Evolutionary conservation across 208 protist species (phyloP).

Genomic region (Acanthamoeba lenticulata): DNA sequence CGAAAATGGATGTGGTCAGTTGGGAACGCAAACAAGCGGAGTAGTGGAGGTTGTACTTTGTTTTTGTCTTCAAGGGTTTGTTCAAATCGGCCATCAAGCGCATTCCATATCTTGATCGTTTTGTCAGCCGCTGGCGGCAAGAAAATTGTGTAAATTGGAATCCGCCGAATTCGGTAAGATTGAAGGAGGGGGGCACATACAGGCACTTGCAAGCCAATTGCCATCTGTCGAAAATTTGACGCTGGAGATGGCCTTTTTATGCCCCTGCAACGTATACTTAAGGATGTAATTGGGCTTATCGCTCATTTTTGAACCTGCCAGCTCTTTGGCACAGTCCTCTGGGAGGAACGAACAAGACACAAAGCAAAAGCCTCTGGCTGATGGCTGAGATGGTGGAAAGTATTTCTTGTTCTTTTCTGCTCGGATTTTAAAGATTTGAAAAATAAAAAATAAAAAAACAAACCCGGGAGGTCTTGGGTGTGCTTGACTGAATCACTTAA

Average conservation of each 20-base stretch:
- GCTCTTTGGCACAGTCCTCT: no score
- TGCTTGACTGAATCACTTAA: no score
- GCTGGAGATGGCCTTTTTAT: slow-evolving; percentile 82
- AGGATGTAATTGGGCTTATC: slow-evolving; percentile 71
- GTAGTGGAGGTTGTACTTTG: neutral
- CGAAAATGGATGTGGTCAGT: slow-evolving; percentile 50
- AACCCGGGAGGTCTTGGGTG: no score
- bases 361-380: no score
- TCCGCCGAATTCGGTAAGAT: neutral
- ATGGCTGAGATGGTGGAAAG: no score
- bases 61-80: slow-evolving; percentile 71
- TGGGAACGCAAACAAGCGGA: neutral
- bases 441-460: no score
- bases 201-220: slow-evolving; percentile 81
- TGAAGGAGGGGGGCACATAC: neutral
- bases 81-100: slow-evolving; percentile 70
- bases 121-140: slow-evolving; percentile 83
- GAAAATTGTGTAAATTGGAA: neutral
- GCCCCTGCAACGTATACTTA: slow-evolving; percentile 80
- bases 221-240: slow-evolving; percentile 89
- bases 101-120: slow-evolving; percentile 86
- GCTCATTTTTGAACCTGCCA: neutral
- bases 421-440: no score
- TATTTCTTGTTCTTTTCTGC: no score
- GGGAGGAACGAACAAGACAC: no score